Conservation (phyloP, 208 protist genomes). For the Wallacemonas rigidus region DNA sequence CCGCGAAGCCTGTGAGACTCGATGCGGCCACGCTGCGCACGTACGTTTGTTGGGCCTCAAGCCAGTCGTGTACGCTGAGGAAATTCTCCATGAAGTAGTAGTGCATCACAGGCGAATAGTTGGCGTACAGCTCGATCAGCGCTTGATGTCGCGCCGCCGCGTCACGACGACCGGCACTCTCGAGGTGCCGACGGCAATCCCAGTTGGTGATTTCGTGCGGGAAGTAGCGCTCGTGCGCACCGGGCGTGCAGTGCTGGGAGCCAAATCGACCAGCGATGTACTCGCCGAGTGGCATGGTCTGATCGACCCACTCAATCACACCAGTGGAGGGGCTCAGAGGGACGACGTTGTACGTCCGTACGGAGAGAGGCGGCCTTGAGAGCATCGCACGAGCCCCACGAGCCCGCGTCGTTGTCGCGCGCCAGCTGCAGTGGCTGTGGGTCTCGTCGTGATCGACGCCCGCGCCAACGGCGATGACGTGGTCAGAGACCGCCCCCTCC, state of each 20-base stretch:
- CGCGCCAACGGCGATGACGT: slow-evolving; percentile 9
- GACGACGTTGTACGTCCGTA: slow-evolving; percentile 95
- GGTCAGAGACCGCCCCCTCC: neutral
- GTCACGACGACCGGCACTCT: slow-evolving; percentile 24
- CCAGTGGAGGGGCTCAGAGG: slow-evolving; percentile 90
- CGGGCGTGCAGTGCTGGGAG: slow-evolving; percentile 25
- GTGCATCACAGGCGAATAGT: slow-evolving; percentile 94
- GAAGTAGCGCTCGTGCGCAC: slow-evolving; percentile 88
- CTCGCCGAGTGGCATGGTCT: slow-evolving; percentile 89
- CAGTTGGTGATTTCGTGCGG: slow-evolving; percentile 64
- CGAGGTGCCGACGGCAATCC: slow-evolving; percentile 56
- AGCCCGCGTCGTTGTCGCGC: too few species aligned
- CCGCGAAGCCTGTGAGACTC: slow-evolving; percentile 94
- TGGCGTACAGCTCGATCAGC: slow-evolving; percentile 63
- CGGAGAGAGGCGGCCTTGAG: slow-evolving; percentile 21
- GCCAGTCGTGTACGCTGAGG: slow-evolving; percentile 63
- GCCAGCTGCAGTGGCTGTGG: too few species aligned
- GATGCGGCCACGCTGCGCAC: slow-evolving; percentile 88
- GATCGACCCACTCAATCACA: slow-evolving; percentile 92
- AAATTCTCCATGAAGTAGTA: slow-evolving; percentile 96
- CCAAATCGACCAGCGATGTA: slow-evolving; percentile 70
- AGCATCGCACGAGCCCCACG: neutral
- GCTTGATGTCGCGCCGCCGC: slow-evolving; percentile 27
- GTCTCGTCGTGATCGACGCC: neutral
- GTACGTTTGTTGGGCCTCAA: slow-evolving; percentile 84